Percentiles rank a stretch among this genome's conserved stretches.
phyloP scores from a whole-genome alignment of 345 rosid species.

The Corymbia maculata region DNA sequence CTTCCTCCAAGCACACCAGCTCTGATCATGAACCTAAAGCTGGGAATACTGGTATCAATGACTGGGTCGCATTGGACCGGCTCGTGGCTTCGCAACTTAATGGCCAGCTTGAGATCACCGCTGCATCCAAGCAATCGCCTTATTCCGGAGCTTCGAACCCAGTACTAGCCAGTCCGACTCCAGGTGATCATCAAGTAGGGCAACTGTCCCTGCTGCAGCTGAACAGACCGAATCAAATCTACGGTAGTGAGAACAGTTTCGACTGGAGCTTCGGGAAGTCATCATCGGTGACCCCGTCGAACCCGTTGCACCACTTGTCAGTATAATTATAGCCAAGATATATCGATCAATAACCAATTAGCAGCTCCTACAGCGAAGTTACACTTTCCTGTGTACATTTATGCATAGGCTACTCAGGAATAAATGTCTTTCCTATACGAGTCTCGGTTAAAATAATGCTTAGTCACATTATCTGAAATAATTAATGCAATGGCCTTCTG shows the following conservation, averaged over 20 bases:
- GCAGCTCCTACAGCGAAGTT: neutral
- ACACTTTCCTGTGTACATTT: neutral
- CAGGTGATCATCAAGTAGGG: neutral
- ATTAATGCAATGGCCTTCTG: neutral
- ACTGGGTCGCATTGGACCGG: slow-evolving; percentile 79
- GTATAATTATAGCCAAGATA: slow-evolving; percentile 19
- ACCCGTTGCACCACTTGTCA: slow-evolving; percentile 62
- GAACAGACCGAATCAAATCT: neutral
- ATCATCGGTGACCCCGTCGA: slow-evolving; percentile 47
- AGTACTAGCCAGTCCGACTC: neutral
- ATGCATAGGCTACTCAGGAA: neutral
- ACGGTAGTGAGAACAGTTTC: slow-evolving; percentile 14
- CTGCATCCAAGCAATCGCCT: slow-evolving; percentile 14
- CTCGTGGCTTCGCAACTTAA: slow-evolving; percentile 94
- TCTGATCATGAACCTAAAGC: neutral
- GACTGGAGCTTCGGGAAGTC: slow-evolving; percentile 68
- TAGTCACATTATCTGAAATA: neutral
- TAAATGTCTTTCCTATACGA: neutral
- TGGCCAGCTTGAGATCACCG: slow-evolving; percentile 34
- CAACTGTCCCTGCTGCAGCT: neutral
- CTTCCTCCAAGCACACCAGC: neutral
- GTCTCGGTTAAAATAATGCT: neutral
- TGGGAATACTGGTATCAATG: slow-evolving; percentile 15
- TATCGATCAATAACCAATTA: neutral
- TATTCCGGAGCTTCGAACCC: neutral